Conservation (phyloP, 768 basidiomycete genomes). For the Lyophyllum decastes region DNA sequence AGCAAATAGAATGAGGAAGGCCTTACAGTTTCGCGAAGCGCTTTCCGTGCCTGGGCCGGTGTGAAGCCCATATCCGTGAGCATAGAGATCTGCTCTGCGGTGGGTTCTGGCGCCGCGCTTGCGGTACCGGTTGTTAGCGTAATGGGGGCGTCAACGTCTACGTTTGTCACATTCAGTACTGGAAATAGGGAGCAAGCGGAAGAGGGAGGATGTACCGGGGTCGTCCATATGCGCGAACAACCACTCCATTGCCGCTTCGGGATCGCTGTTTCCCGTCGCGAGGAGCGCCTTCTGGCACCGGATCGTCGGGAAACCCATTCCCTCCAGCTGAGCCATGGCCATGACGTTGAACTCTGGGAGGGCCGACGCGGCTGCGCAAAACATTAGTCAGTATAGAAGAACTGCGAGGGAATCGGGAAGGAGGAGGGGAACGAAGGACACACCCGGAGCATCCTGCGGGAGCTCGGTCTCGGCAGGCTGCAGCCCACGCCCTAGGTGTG, state of each 20-base stretch:
- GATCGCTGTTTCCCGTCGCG: slow-evolving; percentile 76
- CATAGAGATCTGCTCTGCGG: slow-evolving; percentile 69
- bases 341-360: slow-evolving; percentile 72
- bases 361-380: slow-evolving; percentile 22
- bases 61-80: slow-evolving; percentile 95
- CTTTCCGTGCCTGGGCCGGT: slow-evolving; percentile 78
- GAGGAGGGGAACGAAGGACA: slow-evolving; percentile 3
- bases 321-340: slow-evolving; percentile 76
- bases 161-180: background rate
- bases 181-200: background rate
- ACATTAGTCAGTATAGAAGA: too few species aligned
- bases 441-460: slow-evolving; percentile 50
- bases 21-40: slow-evolving; percentile 81
- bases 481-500: slow-evolving; percentile 69
- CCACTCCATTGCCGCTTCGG: slow-evolving; percentile 94
- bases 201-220: slow-evolving; percentile 51
- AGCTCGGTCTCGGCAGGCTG: slow-evolving; percentile 71
- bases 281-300: slow-evolving; percentile 90
- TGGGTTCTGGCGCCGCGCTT: slow-evolving; percentile 50
- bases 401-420: too few species aligned
- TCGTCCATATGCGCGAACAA: slow-evolving; percentile 95
- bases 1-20: background rate
- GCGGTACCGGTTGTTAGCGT: slow-evolving; percentile 23
- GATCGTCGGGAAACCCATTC: slow-evolving; percentile 88
- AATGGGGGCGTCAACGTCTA: slow-evolving; percentile 88